Evolutionary conservation across 2,329 filamentous ascomycete species (phyloP), one percentile per base, ranked within the genome.

Genomic region (Graphilbum fragrans): DNA sequence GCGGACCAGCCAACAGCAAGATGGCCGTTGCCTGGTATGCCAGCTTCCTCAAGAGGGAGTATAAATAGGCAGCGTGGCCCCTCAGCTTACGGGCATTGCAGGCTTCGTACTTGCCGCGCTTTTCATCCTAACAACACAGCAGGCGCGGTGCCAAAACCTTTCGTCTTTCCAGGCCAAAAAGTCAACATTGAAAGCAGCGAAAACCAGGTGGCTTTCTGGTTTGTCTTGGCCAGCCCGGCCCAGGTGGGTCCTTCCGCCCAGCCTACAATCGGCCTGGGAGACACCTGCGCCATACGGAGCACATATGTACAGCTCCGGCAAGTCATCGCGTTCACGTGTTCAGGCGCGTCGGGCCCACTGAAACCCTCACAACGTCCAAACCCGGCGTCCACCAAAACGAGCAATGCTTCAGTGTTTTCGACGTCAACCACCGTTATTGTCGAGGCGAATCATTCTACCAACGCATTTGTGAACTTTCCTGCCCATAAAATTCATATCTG

Each of bases 341-440:
- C 17, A 14, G 38, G 38, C 38, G 38, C 38, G 38, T 35, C 22
- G 12, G 17, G 14, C 14, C 8, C 25, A 17, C 31, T 33, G 31
- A 17, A n/a, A 35, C 33, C 18, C 7, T 7, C 18, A 6, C 18
- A 27, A 27, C 23, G 7, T 27, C 23, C 23, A 29, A 31, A n/a
- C 18, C 39, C 41, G 44, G 46, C 49, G 45, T 49, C 46, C 49
- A 49, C 47, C 16, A 32, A 32, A 32, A 6, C 17, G n/a, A 14
- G 19, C 17, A 29, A 10, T 17, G 31, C 20, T 29, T 23, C 9
- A 6, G 21, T 23, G 9, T 12, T 19, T 29, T 23, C 17, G 31
- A 25, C 8, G 25, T 29, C 25, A 14, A 29, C 25, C 25, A 29
- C 14, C 25, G 25, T 8, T 29, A 29, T 29, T 29, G 8, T 29